phyloP scores from a whole-genome alignment of 257 asterid genomes.

The Salvia rosmarinus region DNA sequence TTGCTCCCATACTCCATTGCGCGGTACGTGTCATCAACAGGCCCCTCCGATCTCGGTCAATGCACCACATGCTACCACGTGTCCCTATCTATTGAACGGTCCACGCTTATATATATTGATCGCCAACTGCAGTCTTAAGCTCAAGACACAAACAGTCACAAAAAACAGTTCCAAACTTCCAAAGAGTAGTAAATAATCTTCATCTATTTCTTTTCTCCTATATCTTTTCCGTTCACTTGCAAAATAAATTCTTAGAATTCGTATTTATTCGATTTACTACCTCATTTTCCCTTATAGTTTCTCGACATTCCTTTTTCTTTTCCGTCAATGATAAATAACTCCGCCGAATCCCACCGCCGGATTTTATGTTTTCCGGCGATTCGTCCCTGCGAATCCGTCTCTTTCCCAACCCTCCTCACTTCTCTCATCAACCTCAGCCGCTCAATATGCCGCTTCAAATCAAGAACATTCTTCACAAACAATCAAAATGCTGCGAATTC shows the following conservation, averaged over 20 bases:
- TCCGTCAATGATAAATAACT: constrained; percentile 54
- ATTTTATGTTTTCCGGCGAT: constrained; percentile 76
- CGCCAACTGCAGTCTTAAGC: no score
- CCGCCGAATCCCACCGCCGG: constrained; percentile 71
- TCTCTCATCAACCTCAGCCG: constrained; percentile 55
- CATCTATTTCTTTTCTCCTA: no score
- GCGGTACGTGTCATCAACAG: constrained; percentile 30
- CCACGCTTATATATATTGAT: constrained; percentile 31
- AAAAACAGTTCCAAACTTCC: no score
- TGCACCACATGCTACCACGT: constrained; percentile 40
- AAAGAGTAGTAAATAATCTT: no score
- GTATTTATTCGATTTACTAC: not conserved
- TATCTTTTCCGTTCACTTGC: no score
- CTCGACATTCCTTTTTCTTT: not conserved
- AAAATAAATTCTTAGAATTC: not conserved
- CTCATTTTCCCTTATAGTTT: not conserved
- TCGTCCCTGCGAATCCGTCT: constrained; percentile 68
- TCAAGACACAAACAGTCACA: no score
- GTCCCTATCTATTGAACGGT: constrained; percentile 18
- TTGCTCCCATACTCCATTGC: not conserved
- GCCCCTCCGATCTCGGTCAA: constrained; percentile 5
- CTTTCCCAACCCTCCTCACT: constrained; percentile 46
- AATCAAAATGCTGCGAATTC: constrained; percentile 50
- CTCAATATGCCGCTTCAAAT: constrained; percentile 51
- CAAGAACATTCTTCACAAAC: constrained; percentile 54